Base-by-base conservation (phyloP, 176 grass and related monocot genomes). In the Ensete ventricosum region DNA sequence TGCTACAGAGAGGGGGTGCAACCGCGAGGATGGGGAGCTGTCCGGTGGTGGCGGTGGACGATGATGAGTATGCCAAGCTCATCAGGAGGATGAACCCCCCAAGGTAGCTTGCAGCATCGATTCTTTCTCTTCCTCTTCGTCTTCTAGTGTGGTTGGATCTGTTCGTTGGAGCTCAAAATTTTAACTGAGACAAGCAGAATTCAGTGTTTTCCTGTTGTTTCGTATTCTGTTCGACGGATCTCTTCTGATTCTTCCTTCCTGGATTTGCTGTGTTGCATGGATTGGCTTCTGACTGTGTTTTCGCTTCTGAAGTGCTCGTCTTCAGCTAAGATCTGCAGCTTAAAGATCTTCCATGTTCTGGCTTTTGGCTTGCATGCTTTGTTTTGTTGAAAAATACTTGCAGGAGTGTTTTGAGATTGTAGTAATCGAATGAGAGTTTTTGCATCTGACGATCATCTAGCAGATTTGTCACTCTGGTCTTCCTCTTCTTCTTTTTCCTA, bases 71-170 rank as follows among this genome's bases (percentile, higher is more conserved):
- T 54, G 82, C 89, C 21, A 92, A 92, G 81, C 86, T 96, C 62
- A 83, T 96, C 54, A 73, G 92, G 71, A 68, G 89, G 80, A 96
- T 96, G 92, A 96, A 96, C 76, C 92, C 88, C 52, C 92, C 92
- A 11, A 88, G 85, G 91, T 94, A 75, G 67, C 59, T 52, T 62
- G 52, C 24, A 54, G 55, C 20, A 20, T 54, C 20, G 9, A 17
- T 27, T 53, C 70, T 34, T 52, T 34, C 34, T n/a, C 1, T 76
- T 76, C 12, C 14, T 8, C 8, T 62, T 62, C 29, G 22, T 13
- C 9, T 50, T 43, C 9, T 49, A 25, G 9, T 3, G 9, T 51
- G 25, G 0, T 62, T 75, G 24, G 73, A 50, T 1, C 9, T 54
- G 22, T 1, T 55, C 20, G 34, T 76, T 62, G 14, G 24, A 48